Evolutionary conservation across 192 early-diverging fungal genomes (phyloP).

Genomic region (Chytriomyces sp.): DNA sequence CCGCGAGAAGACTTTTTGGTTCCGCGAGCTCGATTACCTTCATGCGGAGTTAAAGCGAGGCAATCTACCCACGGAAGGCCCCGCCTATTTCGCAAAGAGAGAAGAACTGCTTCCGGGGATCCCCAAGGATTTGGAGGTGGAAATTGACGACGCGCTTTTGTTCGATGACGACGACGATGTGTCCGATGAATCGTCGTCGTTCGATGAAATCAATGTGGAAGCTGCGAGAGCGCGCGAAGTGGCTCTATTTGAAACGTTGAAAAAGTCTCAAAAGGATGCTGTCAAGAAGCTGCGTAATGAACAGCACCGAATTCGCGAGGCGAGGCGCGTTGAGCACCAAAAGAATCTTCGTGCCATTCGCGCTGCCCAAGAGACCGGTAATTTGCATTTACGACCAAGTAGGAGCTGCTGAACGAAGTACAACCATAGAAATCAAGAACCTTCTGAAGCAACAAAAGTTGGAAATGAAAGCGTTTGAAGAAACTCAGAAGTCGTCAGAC

Average conservation of each 20-base stretch:
- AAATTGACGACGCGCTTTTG: conserved; percentile 1
- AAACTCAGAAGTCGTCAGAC: conserved; percentile 38
- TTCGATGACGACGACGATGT: not conserved
- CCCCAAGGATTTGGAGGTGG: conserved; percentile 1
- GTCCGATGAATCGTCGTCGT: not conserved
- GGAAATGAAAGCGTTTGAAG: conserved; percentile 46
- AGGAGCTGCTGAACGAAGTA: not conserved
- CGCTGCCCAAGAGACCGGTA: conserved; percentile 26
- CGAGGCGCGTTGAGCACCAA: conserved; percentile 5
- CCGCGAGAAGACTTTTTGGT: conserved; percentile 28
- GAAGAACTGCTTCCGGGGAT: conserved; percentile 21
- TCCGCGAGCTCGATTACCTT: conserved; percentile 9
- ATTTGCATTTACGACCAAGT: not conserved
- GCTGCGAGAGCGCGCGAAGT: conserved; percentile 19
- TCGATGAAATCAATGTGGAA: conserved; percentile 22
- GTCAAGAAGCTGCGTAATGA: conserved; percentile 26
- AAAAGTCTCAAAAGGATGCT: conserved; percentile 9
- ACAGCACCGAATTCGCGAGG: conserved; percentile 14
- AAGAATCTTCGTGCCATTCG: conserved; percentile 11
- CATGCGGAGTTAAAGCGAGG: not conserved
- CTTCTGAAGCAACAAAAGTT: conserved; percentile 45
- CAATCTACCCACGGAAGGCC: not conserved
- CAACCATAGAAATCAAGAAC: conserved; percentile 33
- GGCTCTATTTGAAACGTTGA: conserved; percentile 30
- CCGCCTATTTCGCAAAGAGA: not conserved